These are phyloP conservation scores for Lanmaoa rubissima DNA, from an alignment of 768 basidiomycete genomes.

Conservation along the genomic window DNA sequence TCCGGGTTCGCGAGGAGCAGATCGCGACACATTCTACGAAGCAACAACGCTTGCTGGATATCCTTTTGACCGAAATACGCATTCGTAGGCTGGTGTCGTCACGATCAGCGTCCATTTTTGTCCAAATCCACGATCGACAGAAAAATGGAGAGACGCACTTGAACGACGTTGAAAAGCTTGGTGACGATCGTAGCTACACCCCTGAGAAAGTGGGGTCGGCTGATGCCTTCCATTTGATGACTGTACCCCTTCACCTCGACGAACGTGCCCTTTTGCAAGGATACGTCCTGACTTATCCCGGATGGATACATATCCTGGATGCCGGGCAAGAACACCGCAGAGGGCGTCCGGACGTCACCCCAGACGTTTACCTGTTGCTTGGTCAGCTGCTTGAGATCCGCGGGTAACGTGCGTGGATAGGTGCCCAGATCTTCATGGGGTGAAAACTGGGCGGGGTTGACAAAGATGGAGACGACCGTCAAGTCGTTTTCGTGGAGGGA, in stretches of 20 bases:
- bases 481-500: slow-evolving; percentile 78
- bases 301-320: slow-evolving; percentile 90
- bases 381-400: slow-evolving; percentile 65
- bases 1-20: slow-evolving; percentile 78
- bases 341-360: slow-evolving; percentile 42
- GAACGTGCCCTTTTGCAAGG: slow-evolving; percentile 81
- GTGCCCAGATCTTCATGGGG: slow-evolving; percentile 89
- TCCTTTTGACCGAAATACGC: slow-evolving; percentile 98
- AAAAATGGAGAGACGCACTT: slow-evolving; percentile 45
- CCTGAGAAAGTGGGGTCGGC: slow-evolving; percentile 88
- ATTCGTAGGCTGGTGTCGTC: slow-evolving; percentile 60
- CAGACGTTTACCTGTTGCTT: slow-evolving; percentile 33
- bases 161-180: slow-evolving; percentile 90
- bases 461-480: slow-evolving; percentile 94
- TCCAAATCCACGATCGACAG: not conserved
- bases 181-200: slow-evolving; percentile 95
- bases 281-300: slow-evolving; percentile 76
- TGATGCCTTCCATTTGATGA: slow-evolving; percentile 89
- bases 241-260: slow-evolving; percentile 90
- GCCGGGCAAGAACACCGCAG: slow-evolving; percentile 77
- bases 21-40: slow-evolving; percentile 76
- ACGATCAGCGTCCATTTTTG: not conserved
- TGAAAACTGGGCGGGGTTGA: slow-evolving; percentile 97
- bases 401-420: slow-evolving; percentile 84
- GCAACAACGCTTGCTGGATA: slow-evolving; percentile 90